A percentile compares a stretch with the other conserved stretches of the same genome.
Evolutionary conservation across 1,284 basidiomycete species (phyloP).

Genomic region (Inonotus obliquus): DNA sequence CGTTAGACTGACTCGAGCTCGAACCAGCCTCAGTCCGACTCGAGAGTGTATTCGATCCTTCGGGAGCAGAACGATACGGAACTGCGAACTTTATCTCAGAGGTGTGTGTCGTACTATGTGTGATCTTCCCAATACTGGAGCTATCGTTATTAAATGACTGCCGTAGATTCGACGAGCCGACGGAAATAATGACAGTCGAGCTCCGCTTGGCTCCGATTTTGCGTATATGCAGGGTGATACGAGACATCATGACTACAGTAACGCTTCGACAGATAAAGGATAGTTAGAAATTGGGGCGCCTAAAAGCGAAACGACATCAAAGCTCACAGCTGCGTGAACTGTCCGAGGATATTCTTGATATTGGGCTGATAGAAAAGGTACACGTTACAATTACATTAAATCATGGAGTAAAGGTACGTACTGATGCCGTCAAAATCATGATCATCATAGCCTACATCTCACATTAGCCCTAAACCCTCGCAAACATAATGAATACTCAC

Average conservation of each 20-base stretch:
- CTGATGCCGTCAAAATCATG: constrained; percentile 16
- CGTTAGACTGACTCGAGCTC: too few relatives aligned
- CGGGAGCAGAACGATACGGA: not conserved
- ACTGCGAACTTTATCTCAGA: not conserved
- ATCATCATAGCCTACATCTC: constrained; percentile 10
- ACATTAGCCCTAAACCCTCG: not conserved
- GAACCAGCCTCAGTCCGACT: not conserved
- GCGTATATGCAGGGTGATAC: constrained; percentile 19
- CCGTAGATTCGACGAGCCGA: not conserved
- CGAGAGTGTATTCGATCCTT: not conserved
- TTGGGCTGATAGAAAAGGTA: constrained; percentile 10
- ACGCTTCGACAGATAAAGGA: not conserved
- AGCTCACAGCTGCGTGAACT: constrained; percentile 13
- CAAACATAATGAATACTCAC: constrained; percentile 2
- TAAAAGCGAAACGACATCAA: not conserved
- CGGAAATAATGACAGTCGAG: not conserved
- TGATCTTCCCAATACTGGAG: not conserved
- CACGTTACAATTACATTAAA: not conserved
- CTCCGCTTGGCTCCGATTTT: not conserved
- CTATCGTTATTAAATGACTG: not conserved
- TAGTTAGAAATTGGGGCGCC: not conserved
- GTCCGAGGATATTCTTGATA: constrained; percentile 19
- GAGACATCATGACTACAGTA: constrained; percentile 20
- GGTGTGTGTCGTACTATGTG: not conserved
- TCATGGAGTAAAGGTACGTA: not conserved